Base-by-base conservation (phyloP, 805 yeast species). In the Cyberlindnera japonica region DNA sequence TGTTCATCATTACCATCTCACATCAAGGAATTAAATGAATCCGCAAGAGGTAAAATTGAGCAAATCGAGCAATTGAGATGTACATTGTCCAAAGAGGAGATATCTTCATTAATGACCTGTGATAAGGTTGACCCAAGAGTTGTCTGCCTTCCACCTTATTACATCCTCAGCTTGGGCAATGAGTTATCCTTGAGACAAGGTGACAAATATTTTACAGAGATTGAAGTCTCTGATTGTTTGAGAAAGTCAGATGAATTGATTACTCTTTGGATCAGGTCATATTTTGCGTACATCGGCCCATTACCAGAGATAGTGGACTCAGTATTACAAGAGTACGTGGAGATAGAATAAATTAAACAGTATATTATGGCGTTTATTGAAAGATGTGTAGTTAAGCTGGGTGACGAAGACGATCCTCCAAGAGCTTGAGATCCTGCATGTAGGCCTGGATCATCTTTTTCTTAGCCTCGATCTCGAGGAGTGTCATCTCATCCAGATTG, bases 381-480 rank as follows among this genome's bases (percentile, higher is more conserved):
- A n/a, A n/a, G n/a, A n/a, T n/a, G n/a, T n/a, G n/a, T n/a, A n/a
- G n/a, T n/a, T n/a, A n/a, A n/a, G n/a, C n/a, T n/a, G 30, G 16
- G 16, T 18, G 30, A 19, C 47, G 50, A 19, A 53, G 40, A 5
- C 37, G 44, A 5, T 38, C 43, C 35, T 55, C 57, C 35, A 49
- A 41, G 23, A 13, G 34, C 11, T 40, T 39, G 19, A 55, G 43
- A 11, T 51, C 55, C 10, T 43, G 38, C 19, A 50, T 43, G 29
- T 44, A 45, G 8, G 41, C 47, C 30, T 45, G 55, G 22, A 54
- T 38, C 21, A 42, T 23, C 30, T 42, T 45, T 29, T 43, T 54
- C 39, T 47, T 51, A 21, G 43, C 37, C 29, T 44, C 34, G 24
- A 53, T 47, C 16, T 49, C 54, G 22, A 44, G 45, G 27, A 51